Conservation (phyloP, 805 yeast species). For the Candida incommunis region DNA sequence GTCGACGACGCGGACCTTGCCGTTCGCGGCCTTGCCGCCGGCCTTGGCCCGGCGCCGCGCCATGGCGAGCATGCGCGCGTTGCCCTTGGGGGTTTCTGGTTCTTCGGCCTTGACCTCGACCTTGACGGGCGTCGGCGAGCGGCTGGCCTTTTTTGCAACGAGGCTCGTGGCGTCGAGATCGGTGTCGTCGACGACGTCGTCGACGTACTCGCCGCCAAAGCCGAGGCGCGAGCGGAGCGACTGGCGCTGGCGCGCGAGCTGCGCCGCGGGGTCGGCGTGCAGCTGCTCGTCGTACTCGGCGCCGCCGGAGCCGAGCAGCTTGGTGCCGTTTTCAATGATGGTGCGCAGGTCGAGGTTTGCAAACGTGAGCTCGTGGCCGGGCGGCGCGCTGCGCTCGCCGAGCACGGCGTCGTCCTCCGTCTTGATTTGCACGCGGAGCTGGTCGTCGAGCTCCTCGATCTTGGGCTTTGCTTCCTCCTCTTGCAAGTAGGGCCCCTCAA, state of each 20-base stretch:
- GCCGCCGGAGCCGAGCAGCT: constrained; percentile 54
- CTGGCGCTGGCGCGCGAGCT: constrained; percentile 36
- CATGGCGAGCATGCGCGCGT: constrained; percentile 75
- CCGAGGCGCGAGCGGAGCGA: constrained; percentile 30
- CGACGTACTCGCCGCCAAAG: constrained; percentile 24
- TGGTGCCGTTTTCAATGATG: constrained; percentile 26
- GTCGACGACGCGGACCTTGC: constrained; percentile 18
- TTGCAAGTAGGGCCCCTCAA: constrained; percentile 12
- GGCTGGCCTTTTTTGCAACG: neutral
- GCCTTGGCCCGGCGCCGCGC: constrained; percentile 83
- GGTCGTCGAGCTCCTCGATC: constrained; percentile 10
- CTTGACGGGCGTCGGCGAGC: constrained; percentile 4
- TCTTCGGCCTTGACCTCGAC: constrained; percentile 6
- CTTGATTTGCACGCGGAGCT: constrained; percentile 11
- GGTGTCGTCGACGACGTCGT: constrained; percentile 17
- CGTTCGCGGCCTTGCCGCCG: constrained; percentile 19
- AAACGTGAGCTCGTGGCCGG: constrained; percentile 17
- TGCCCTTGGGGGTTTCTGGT: constrained; percentile 16
- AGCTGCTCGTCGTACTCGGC: constrained; percentile 28
- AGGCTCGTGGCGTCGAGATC: constrained; percentile 16
- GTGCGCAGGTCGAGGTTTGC: constrained; percentile 22
- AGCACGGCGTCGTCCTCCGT: constrained; percentile 16
- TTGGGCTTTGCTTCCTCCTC: constrained; percentile 1
- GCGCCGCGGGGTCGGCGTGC: constrained; percentile 29
- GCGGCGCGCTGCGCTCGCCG: constrained; percentile 11